These are phyloP conservation scores for Theileria luwenshuni DNA, from an alignment of 169 alveolate genomes.

Conservation along the genomic window DNA sequence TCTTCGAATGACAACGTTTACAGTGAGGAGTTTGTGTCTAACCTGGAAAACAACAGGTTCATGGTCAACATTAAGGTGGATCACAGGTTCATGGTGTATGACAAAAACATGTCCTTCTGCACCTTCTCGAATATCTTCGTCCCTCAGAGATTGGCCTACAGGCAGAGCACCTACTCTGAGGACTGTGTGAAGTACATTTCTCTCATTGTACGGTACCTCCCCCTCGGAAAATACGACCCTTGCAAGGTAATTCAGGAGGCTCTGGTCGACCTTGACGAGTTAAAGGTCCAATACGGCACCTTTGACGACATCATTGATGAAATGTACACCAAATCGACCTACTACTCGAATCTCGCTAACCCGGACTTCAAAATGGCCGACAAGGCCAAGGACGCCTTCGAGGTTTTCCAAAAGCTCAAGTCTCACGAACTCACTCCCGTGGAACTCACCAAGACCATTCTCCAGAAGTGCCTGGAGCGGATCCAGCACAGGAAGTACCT, in stretches of 20 bases:
- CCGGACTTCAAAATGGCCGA: constrained; percentile 48
- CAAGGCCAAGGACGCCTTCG: constrained; percentile 41
- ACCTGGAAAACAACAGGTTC: constrained; percentile 30
- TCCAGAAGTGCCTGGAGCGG: constrained; percentile 59
- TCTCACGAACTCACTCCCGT: constrained; percentile 55
- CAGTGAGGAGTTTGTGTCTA: constrained; percentile 38
- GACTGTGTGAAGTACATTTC: constrained; percentile 72
- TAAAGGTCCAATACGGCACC: constrained; percentile 45
- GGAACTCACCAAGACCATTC: constrained; percentile 53
- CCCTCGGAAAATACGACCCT: constrained; percentile 65
- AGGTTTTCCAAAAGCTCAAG: constrained; percentile 32
- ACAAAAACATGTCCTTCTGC: constrained; percentile 78
- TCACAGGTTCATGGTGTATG: constrained; percentile 70
- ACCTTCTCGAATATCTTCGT: constrained; percentile 75
- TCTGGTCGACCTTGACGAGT: constrained; percentile 28
- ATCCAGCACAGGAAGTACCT: constrained; percentile 67
- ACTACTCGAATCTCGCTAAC: constrained; percentile 13
- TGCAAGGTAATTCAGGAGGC: constrained; percentile 62
- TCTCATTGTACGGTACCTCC: constrained; percentile 57
- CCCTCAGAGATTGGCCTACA: constrained; percentile 79
- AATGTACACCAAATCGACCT: constrained; percentile 28
- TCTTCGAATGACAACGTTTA: constrained; percentile 23
- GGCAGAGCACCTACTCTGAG: constrained; percentile 72
- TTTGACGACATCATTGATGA: constrained; percentile 32
- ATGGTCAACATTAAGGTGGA: constrained; percentile 50